Conservation (phyloP, 1,139 yeast species). For the Candida labiduridarum region DNA sequence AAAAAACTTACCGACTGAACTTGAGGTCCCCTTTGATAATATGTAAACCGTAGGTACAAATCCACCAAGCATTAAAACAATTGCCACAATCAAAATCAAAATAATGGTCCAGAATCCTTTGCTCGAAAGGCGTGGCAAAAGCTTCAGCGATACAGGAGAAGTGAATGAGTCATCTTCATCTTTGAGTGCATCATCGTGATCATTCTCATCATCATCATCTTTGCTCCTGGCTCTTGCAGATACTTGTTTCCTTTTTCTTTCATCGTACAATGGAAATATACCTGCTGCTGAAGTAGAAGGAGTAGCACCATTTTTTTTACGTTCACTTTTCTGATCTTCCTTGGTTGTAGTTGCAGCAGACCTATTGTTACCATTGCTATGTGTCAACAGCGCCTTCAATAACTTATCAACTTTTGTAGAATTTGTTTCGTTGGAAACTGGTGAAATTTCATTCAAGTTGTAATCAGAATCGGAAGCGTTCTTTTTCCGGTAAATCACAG, state of each 20-base stretch:
- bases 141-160: slow-evolving; percentile 1
- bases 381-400: neutral
- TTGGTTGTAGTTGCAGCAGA: neutral
- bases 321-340: neutral
- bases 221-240: neutral
- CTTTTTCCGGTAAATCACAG: slow-evolving; percentile 17
- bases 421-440: slow-evolving; percentile 15
- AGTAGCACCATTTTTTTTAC: neutral
- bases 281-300: neutral
- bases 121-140: neutral
- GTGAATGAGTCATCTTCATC: slow-evolving; percentile 4
- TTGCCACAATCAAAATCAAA: slow-evolving; percentile 13
- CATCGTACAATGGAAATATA: slow-evolving; percentile 1
- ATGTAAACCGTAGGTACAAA: slow-evolving; percentile 25
- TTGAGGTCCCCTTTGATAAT: slow-evolving; percentile 25
- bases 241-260: neutral
- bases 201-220: neutral
- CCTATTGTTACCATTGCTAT: neutral
- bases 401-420: slow-evolving; percentile 2
- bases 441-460: slow-evolving; percentile 19
- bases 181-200: neutral
- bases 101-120: neutral
- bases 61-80: slow-evolving; percentile 20
- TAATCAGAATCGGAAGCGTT: slow-evolving; percentile 11
- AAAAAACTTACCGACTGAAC: slow-evolving; percentile 22